These are phyloP conservation scores for Magnusiomyces magnusii DNA, from an alignment of 1,139 yeast genomes.

Conservation along the genomic window DNA sequence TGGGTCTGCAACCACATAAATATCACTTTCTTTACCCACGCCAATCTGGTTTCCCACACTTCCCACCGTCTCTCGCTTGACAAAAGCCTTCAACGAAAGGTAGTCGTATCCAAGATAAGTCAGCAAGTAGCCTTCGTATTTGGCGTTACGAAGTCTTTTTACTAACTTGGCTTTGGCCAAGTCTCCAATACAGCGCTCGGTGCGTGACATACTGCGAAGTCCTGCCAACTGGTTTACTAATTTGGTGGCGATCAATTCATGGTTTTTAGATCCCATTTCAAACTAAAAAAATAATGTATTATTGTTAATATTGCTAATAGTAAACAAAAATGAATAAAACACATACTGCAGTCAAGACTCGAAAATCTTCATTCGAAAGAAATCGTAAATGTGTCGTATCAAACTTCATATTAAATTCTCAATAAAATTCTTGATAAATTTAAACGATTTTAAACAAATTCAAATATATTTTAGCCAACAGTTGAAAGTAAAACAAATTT, in stretches of 20 bases:
- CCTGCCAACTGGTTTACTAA: constrained; percentile 77
- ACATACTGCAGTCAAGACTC: constrained; percentile 65
- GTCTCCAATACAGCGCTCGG: constrained; percentile 72
- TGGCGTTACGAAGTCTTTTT: constrained; percentile 66
- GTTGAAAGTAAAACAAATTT: no score
- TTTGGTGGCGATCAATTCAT: constrained; percentile 88
- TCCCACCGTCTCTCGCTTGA: constrained; percentile 59
- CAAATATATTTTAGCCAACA: no score
- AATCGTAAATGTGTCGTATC: constrained; percentile 93
- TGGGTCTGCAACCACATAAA: constrained; percentile 73
- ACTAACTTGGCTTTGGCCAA: constrained; percentile 79
- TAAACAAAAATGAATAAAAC: constrained; percentile 24
- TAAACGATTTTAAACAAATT: no score
- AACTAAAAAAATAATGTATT: constrained; percentile 23
- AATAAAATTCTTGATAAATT: no score
- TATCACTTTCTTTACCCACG: constrained; percentile 96
- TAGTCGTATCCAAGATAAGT: constrained; percentile 90
- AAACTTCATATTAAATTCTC: constrained; percentile 64
- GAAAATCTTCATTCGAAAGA: constrained; percentile 81
- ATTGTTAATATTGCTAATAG: no score
- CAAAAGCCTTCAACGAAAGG: constrained; percentile 75
- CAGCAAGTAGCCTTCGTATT: constrained; percentile 83
- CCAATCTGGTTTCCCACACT: constrained; percentile 88
- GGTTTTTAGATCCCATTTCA: constrained; percentile 86
- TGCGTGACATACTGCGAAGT: constrained; percentile 65